These are phyloP conservation scores for Cynara cardunculus DNA, from an alignment of 129 eudicot genomes.

Conservation along the genomic window DNA sequence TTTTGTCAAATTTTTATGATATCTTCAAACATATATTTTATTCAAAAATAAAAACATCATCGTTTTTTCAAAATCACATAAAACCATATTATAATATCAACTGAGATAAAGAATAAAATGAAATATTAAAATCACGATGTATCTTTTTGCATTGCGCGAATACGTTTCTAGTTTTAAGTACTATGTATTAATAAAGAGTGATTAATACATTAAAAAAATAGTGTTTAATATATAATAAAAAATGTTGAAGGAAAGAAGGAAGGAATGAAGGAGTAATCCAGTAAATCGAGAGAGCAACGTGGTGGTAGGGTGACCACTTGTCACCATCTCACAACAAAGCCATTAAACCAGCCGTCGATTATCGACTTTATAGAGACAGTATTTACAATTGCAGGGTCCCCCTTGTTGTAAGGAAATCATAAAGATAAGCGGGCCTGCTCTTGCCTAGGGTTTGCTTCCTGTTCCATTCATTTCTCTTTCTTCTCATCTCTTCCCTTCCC, in stretches of 20 bases:
- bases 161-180: no score
- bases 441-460: constrained; percentile 34
- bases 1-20: no score
- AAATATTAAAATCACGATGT: no score
- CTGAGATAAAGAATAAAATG: no score
- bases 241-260: background rate
- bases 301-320: constrained; percentile 13
- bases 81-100: no score
- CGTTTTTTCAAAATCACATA: no score
- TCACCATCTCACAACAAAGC: background rate
- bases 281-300: background rate
- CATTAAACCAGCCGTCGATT: constrained; percentile 8
- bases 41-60: no score
- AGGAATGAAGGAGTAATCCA: background rate
- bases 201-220: no score
- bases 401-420: constrained; percentile 27
- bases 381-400: constrained; percentile 24
- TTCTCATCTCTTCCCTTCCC: background rate
- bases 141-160: no score
- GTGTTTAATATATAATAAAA: no score
- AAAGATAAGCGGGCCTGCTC: constrained; percentile 39
- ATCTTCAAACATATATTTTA: no score
- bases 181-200: no score
- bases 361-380: background rate
- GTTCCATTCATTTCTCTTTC: background rate